Percentiles rank a stretch among this genome's conserved stretches.
phyloP scores from a whole-genome alignment of 2,329 filamentous ascomycete species.

The Cercospora sp. region DNA sequence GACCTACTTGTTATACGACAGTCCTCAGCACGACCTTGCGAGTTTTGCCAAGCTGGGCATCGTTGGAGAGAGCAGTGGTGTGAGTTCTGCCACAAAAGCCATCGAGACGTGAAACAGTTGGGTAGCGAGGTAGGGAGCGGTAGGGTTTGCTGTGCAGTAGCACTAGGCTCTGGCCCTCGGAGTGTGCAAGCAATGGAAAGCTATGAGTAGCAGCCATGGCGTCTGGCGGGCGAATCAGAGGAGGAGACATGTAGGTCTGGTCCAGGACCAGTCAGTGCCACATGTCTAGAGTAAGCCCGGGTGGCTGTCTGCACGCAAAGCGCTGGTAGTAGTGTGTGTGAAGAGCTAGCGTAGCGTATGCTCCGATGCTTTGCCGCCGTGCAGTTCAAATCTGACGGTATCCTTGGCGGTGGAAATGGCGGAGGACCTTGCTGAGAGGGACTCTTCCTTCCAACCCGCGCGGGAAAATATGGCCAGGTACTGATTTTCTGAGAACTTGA shows the following conservation, averaged over 20 bases:
- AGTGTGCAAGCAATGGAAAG: not conserved
- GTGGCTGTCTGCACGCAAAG: not conserved
- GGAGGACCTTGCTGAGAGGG: no score
- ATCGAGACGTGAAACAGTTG: not conserved
- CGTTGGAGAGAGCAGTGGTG: not conserved
- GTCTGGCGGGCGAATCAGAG: not conserved
- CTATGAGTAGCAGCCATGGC: not conserved
- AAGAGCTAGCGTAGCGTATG: no score
- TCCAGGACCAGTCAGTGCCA: not conserved
- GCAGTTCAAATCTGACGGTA: no score
- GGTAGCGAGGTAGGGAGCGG: not conserved
- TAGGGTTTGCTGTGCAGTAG: not conserved
- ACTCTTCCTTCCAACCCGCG: no score
- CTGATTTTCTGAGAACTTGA: no score
- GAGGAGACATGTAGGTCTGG: not conserved
- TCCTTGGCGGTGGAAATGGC: no score
- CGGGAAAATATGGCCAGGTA: no score
- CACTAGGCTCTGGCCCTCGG: not conserved
- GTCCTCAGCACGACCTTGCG: not conserved
- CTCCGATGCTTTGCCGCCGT: no score
- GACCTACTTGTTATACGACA: not conserved
- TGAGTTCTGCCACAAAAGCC: not conserved
- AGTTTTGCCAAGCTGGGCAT: not conserved
- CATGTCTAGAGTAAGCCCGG: not conserved
- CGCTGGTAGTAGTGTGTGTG: no score